phyloP scores from a whole-genome alignment of 2,329 filamentous ascomycete genomes.

The Neoarthrinium moseri region DNA sequence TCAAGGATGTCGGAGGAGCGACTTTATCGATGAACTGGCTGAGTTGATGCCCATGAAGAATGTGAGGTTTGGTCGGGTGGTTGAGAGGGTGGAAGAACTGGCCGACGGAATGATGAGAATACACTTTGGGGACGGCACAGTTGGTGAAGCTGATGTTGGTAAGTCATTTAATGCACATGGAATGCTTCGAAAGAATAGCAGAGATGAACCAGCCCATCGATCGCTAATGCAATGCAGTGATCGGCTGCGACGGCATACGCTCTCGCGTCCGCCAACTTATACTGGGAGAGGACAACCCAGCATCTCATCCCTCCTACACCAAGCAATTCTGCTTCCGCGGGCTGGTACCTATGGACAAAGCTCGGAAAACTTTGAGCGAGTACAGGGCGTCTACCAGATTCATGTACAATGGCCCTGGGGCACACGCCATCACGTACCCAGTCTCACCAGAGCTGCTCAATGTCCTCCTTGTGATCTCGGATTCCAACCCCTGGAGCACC shows the following conservation, averaged over 20 bases:
- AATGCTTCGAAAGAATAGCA: not conserved
- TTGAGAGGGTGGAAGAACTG: conserved; percentile 27
- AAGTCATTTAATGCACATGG: conserved; percentile 1
- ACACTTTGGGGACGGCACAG: conserved; percentile 29
- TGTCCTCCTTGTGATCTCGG: conserved; percentile 45
- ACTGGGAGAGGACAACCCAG: conserved; percentile 44
- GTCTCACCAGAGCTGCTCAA: conserved; percentile 60
- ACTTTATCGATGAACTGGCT: conserved; percentile 38
- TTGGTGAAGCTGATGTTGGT: conserved; percentile 31
- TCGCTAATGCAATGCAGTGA: conserved; percentile 30
- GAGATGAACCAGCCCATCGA: not conserved
- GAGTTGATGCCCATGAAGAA: conserved; percentile 23
- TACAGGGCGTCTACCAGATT: conserved; percentile 47
- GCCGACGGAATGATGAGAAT: conserved; percentile 21
- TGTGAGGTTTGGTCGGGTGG: conserved; percentile 32
- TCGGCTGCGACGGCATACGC: conserved; percentile 66
- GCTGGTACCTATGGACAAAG: conserved; percentile 58
- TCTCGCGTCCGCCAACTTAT: conserved; percentile 51
- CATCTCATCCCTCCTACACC: conserved; percentile 47
- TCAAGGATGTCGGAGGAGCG: conserved; percentile 37
- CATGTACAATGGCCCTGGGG: conserved; percentile 56
- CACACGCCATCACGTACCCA: conserved; percentile 61
- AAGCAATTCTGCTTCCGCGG: conserved; percentile 62
- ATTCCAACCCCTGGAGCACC: conserved; percentile 34
- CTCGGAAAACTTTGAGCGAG: conserved; percentile 44